phyloP scores from a whole-genome alignment of 2,329 filamentous ascomycete species.

The Phaeosphaeria sp. region DNA sequence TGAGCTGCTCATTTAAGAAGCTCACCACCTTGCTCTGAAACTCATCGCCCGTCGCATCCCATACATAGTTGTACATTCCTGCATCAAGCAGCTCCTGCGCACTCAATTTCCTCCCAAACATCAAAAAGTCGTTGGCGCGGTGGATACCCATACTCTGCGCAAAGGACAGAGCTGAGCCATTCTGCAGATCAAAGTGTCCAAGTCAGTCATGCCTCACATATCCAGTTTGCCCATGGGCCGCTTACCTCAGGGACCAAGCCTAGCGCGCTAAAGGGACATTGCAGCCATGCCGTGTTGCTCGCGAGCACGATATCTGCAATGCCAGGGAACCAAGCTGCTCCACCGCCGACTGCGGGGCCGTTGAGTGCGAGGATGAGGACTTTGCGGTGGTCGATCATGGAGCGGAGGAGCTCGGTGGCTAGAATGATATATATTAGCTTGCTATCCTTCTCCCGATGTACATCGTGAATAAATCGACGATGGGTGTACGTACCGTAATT shows the following conservation, averaged over 20 bases:
- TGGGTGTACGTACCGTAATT: constrained; percentile 34
- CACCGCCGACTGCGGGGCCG: constrained; percentile 58
- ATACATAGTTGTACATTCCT: constrained; percentile 57
- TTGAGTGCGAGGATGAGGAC: constrained; percentile 60
- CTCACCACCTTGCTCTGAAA: constrained; percentile 52
- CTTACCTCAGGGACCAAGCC: constrained; percentile 60
- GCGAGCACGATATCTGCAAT: constrained; percentile 58
- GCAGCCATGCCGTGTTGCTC: constrained; percentile 53
- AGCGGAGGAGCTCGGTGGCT: constrained; percentile 49
- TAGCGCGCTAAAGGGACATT: constrained; percentile 57
- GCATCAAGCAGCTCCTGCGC: constrained; percentile 52
- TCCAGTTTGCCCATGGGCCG: too few relatives aligned
- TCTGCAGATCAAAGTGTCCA: too few relatives aligned
- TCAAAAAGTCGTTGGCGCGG: constrained; percentile 59
- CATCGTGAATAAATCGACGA: background rate
- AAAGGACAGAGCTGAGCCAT: constrained; percentile 55
- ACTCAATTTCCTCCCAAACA: constrained; percentile 57
- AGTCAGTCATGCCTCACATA: too few relatives aligned
- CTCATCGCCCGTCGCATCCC: constrained; percentile 45
- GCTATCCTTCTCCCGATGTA: background rate
- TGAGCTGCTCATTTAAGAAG: constrained; percentile 54
- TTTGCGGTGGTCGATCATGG: constrained; percentile 59
- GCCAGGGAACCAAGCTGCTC: constrained; percentile 59
- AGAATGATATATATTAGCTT: background rate
- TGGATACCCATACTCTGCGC: constrained; percentile 58